Conservation (phyloP, 768 basidiomycete genomes). For the Astraeus odoratus region DNA sequence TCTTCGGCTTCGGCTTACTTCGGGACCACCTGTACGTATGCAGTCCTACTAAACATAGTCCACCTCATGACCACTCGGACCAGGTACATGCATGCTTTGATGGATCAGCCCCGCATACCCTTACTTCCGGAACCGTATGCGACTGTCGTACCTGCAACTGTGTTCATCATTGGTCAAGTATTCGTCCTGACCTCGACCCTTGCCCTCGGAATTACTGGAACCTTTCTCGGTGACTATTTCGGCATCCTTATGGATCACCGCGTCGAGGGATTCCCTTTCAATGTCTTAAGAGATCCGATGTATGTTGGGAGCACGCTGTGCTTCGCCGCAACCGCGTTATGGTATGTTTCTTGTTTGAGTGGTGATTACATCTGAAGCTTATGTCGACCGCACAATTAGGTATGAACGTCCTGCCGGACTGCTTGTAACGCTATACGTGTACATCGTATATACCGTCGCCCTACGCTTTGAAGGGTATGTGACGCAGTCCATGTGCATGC, state of each 20-base stretch:
- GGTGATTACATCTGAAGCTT: background rate
- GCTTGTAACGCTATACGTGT: conserved; percentile 73
- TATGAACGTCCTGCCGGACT: conserved; percentile 83
- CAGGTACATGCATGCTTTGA: conserved; percentile 72
- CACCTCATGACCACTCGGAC: background rate
- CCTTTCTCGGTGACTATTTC: conserved; percentile 82
- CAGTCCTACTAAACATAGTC: background rate
- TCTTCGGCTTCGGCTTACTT: conserved; percentile 79
- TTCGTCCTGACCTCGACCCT: conserved; percentile 86
- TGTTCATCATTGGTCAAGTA: conserved; percentile 71
- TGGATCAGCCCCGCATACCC: conserved; percentile 63
- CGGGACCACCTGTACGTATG: conserved; percentile 75
- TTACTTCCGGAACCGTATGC: conserved; percentile 62
- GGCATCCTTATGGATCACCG: conserved; percentile 82
- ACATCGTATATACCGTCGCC: conserved; percentile 77
- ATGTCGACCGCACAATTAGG: conserved; percentile 35
- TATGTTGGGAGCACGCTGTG: conserved; percentile 93
- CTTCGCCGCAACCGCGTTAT: conserved; percentile 80
- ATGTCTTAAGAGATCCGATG: conserved; percentile 90
- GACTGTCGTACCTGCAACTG: conserved; percentile 47
- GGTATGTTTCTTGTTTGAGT: conserved; percentile 41
- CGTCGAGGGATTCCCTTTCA: conserved; percentile 97
- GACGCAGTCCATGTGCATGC: background rate
- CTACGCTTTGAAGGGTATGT: conserved; percentile 86
- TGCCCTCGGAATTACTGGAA: conserved; percentile 89